These are phyloP conservation scores for Paramecium octaurelia DNA, from an alignment of 73 alveolate genomes.

Conservation along the genomic window DNA sequence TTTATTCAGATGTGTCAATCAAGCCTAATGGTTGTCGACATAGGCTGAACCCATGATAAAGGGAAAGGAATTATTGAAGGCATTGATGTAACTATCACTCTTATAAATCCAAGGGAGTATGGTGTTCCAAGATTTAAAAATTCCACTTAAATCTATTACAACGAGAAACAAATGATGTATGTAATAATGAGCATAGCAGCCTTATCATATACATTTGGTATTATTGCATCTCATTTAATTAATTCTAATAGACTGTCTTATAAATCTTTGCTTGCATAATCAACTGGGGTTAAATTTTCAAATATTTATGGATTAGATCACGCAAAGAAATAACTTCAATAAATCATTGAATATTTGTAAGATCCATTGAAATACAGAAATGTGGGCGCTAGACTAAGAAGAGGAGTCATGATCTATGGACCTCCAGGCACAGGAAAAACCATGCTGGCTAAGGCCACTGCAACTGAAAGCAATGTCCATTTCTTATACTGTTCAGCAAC, in stretches of 20 bases:
- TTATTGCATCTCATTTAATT: not conserved
- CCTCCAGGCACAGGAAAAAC: constrained; percentile 93
- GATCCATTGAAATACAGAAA: constrained; percentile 34
- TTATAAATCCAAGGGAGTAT: not conserved
- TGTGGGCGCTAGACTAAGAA: constrained; percentile 64
- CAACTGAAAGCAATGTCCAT: constrained; percentile 82
- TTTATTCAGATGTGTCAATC: not conserved
- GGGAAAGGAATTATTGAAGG: constrained; percentile 30
- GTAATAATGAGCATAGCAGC: not conserved
- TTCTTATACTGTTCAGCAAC: constrained; percentile 83
- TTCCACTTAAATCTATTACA: not conserved
- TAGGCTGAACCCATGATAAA: not conserved
- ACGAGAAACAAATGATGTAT: not conserved
- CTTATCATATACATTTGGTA: not conserved
- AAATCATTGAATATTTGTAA: constrained; percentile 50
- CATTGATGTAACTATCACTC: not conserved
- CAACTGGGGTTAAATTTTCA: constrained; percentile 42
- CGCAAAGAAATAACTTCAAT: constrained; percentile 41
- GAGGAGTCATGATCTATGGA: constrained; percentile 61
- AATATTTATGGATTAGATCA: constrained; percentile 49
- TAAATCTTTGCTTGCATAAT: not conserved
- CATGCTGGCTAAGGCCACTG: constrained; percentile 93
- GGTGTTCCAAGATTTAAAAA: constrained; percentile 29
- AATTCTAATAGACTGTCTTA: not conserved
- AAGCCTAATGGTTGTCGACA: not conserved